These are phyloP conservation scores for Physcomitrium patens DNA, from an alignment of 225 moss, liverwort and hornwort genomes.

Conservation along the genomic window DNA sequence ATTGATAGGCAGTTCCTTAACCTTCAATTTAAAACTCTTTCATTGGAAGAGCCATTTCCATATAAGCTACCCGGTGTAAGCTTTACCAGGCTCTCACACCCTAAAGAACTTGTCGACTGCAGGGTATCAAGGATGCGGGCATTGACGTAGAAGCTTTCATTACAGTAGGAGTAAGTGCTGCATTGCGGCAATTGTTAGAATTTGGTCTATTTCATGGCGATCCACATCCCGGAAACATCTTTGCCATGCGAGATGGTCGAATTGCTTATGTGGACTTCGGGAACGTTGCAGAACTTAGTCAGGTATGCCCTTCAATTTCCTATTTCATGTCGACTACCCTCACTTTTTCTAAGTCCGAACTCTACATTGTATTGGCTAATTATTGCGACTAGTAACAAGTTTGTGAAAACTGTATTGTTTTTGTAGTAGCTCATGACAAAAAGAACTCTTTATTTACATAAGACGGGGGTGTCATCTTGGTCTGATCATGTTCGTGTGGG, in stretches of 20 bases:
- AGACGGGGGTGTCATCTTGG: not conserved
- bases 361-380: not conserved
- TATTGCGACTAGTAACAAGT: not conserved
- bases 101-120: slow-evolving; percentile 28
- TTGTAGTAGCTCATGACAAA: not conserved
- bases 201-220: slow-evolving; percentile 99
- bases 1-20: too few species aligned
- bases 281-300: slow-evolving; percentile 98
- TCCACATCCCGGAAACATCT: slow-evolving; percentile 98
- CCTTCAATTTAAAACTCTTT: too few species aligned
- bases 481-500: slow-evolving; percentile 14
- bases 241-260: slow-evolving; percentile 98
- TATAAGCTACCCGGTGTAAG: not conserved
- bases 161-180: slow-evolving; percentile 98
- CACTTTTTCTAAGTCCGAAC: not conserved
- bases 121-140: slow-evolving; percentile 89
- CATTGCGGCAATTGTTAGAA: slow-evolving; percentile 90
- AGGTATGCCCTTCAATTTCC: slow-evolving; percentile 49
- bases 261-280: slow-evolving; percentile 99
- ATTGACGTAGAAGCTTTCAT: slow-evolving; percentile 96
- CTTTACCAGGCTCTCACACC: slow-evolving; percentile 9
- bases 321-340: not conserved
- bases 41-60: not conserved
- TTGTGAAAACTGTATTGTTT: not conserved
- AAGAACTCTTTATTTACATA: not conserved